phyloP scores from a whole-genome alignment of 1,139 yeast species.

The Pichia sp. region DNA sequence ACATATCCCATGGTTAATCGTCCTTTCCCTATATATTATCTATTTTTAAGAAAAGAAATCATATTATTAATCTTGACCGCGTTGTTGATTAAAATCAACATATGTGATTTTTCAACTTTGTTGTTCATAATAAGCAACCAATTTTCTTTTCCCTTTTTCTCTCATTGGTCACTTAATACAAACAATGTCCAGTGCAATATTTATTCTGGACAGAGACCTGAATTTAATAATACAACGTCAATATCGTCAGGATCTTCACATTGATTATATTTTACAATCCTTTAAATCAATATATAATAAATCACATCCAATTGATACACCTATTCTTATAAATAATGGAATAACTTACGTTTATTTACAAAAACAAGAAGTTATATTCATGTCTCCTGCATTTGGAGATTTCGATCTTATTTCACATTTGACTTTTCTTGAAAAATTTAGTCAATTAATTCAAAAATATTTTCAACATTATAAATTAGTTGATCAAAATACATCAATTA shows the following conservation, averaged over 20 bases:
- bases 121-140: too few relatives aligned
- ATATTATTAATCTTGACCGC: too few relatives aligned
- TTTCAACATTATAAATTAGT: conserved; percentile 30
- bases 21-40: too few relatives aligned
- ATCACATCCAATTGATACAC: conserved; percentile 9
- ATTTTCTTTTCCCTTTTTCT: too few relatives aligned
- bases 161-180: too few relatives aligned
- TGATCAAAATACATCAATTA: conserved; percentile 21
- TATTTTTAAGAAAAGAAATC: too few relatives aligned
- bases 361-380: conserved; percentile 49
- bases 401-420: conserved; percentile 53
- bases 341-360: conserved; percentile 50
- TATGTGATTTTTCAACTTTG: too few relatives aligned
- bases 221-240: conserved; percentile 54
- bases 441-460: conserved; percentile 52
- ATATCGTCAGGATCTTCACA: conserved; percentile 50
- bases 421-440: conserved; percentile 53
- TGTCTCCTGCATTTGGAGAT: conserved; percentile 45
- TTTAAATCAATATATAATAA: conserved; percentile 29
- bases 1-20: too few relatives aligned
- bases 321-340: conserved; percentile 33
- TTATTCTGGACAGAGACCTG: conserved; percentile 55
- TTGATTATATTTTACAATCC: conserved; percentile 36
- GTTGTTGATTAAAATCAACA: too few relatives aligned
- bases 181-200: conserved; percentile 53